A percentile compares a stretch with the other conserved stretches of the same genome.
phyloP scores from a whole-genome alignment of 2,329 filamentous ascomycete species.

The Fusarium sp. region DNA sequence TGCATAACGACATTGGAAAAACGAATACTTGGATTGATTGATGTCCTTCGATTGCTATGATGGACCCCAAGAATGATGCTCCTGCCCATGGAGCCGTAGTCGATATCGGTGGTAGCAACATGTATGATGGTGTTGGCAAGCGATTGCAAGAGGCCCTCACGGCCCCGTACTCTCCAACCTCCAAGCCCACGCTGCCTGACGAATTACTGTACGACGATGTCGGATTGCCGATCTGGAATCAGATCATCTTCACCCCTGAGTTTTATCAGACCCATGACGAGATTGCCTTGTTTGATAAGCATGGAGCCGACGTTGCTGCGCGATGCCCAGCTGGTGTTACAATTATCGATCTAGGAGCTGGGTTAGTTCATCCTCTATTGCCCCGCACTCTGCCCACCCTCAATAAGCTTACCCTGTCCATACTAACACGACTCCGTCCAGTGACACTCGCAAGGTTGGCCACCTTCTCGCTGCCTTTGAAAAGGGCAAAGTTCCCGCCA shows the following conservation, averaged over 20 bases:
- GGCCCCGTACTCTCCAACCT: conserved; percentile 36
- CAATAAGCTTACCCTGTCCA: conserved; percentile 31
- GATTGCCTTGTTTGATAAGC: conserved; percentile 50
- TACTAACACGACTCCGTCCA: conserved; percentile 36
- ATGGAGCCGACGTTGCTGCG: conserved; percentile 52
- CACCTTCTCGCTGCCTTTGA: conserved; percentile 53
- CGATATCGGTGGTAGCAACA: conserved; percentile 54
- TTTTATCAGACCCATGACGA: conserved; percentile 58
- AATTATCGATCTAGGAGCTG: conserved; percentile 56
- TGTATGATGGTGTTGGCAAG: conserved; percentile 47
- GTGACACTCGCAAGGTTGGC: conserved; percentile 56
- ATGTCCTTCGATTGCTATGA: conserved; percentile 13
- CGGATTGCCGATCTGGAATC: conserved; percentile 55
- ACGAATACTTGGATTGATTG: neutral
- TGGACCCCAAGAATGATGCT: conserved; percentile 25
- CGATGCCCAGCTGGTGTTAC: conserved; percentile 48
- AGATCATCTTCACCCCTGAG: conserved; percentile 54
- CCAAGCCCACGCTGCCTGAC: conserved; percentile 52
- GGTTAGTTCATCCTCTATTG: conserved; percentile 49
- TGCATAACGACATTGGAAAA: conserved; percentile 5
- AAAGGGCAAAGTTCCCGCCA: conserved; percentile 43
- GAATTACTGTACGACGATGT: conserved; percentile 55
- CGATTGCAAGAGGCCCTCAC: conserved; percentile 46
- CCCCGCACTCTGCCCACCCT: conserved; percentile 29
- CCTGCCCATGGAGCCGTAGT: conserved; percentile 50